Conservation (phyloP, 2,329 filamentous ascomycete genomes). For the Aspergillus aculeatinus region DNA sequence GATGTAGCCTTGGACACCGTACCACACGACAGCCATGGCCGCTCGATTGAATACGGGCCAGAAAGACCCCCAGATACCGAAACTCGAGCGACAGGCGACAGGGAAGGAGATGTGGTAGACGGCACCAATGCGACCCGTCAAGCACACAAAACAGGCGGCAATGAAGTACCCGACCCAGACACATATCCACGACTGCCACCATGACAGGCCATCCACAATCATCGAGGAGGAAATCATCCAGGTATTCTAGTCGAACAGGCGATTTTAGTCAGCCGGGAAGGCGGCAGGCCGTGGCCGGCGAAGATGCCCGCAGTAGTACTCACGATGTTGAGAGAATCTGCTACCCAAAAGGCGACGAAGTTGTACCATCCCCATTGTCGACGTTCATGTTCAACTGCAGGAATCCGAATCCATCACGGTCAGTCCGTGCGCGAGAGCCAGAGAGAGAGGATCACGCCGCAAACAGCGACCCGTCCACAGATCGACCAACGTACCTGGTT, state of each 20-base stretch:
- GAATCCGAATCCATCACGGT: slow-evolving; percentile 13
- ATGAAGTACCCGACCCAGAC: slow-evolving; percentile 85
- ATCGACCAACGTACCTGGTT: slow-evolving; percentile 50
- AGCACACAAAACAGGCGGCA: slow-evolving; percentile 70
- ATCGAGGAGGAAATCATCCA: slow-evolving; percentile 91
- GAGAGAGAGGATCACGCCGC: slow-evolving; percentile 2
- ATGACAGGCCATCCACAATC: slow-evolving; percentile 74
- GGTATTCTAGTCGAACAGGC: slow-evolving; percentile 58
- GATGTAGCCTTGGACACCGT: slow-evolving; percentile 73
- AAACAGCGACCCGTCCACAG: slow-evolving; percentile 4
- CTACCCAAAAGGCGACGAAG: slow-evolving; percentile 85
- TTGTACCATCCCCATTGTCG: slow-evolving; percentile 86
- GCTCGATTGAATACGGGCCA: slow-evolving; percentile 89
- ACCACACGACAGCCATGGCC: slow-evolving; percentile 87
- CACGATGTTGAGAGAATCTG: slow-evolving; percentile 78
- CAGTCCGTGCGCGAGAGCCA: slow-evolving; percentile 2
- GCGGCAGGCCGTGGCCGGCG: slow-evolving; percentile 2
- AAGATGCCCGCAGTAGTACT: slow-evolving; percentile 17
- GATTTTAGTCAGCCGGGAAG: background rate
- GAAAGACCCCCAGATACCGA: slow-evolving; percentile 83
- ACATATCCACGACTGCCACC: slow-evolving; percentile 91
- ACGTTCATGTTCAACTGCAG: slow-evolving; percentile 70
- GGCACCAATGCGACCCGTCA: slow-evolving; percentile 80
- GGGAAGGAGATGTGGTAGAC: slow-evolving; percentile 89
- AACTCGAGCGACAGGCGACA: slow-evolving; percentile 72